Conservation (phyloP, 179 eudicot genomes). For the Beta corolliflora region DNA sequence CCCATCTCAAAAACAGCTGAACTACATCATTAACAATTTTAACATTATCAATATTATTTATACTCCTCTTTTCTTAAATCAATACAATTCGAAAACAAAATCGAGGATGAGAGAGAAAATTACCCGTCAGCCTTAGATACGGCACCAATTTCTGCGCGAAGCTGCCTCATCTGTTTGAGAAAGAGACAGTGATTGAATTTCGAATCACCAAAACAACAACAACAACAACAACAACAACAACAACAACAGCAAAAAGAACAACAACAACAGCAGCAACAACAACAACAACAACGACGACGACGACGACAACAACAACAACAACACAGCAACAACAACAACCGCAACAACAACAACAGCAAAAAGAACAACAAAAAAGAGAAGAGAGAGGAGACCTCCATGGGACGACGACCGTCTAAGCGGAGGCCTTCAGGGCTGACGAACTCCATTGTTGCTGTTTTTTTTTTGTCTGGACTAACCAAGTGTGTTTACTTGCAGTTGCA, state of each 20-base stretch:
- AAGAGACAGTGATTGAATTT: no score
- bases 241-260: no score
- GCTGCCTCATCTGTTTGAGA: constrained; percentile 56
- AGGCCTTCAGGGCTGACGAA: constrained; percentile 88
- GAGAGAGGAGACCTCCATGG: constrained; percentile 44
- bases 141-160: constrained; percentile 72
- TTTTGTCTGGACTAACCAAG: no score
- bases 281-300: no score
- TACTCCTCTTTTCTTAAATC: neutral
- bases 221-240: no score
- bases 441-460: constrained; percentile 54
- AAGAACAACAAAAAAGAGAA: no score
- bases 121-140: constrained; percentile 84
- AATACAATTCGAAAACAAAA: neutral
- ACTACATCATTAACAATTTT: constrained; percentile 37
- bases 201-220: no score
- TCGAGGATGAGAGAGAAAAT: neutral
- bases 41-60: neutral
- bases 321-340: no score
- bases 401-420: constrained; percentile 90
- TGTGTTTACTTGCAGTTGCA: neutral
- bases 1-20: constrained; percentile 97
- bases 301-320: no score
- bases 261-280: no score
- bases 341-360: no score